Evolutionary conservation across 129 eudicot species (phyloP).

Genomic region (Gnaphalium uliginosum): DNA sequence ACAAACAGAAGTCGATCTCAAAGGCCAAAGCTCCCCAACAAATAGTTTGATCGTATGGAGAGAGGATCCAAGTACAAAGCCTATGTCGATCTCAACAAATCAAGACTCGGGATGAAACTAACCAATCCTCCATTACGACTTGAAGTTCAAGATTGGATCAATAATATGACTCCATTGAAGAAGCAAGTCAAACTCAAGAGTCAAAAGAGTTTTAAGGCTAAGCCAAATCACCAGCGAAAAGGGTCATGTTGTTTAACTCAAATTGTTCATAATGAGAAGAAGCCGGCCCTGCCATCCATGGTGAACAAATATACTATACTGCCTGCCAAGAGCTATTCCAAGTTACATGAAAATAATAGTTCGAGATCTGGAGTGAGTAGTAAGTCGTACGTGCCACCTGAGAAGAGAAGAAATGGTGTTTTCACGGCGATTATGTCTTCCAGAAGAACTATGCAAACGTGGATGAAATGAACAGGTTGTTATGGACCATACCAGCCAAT

Average conservation of each 20-base stretch:
- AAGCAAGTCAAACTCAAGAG: constrained; percentile 6
- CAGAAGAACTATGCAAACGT: constrained; percentile 29
- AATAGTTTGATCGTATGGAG: constrained; percentile 11
- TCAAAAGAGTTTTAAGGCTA: constrained; percentile 18
- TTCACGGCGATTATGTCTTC: constrained; percentile 28
- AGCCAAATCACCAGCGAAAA: background rate
- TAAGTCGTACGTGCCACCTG: constrained; percentile 8
- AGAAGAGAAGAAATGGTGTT: constrained; percentile 26
- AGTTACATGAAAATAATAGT: background rate
- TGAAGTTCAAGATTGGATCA: constrained; percentile 2
- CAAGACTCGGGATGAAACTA: constrained; percentile 27
- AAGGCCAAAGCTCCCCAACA: background rate
- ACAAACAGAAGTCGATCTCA: background rate
- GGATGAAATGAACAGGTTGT: constrained; percentile 26
- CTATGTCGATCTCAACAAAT: constrained; percentile 23
- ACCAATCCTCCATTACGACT: background rate
- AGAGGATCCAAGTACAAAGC: constrained; percentile 35
- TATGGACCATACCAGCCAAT: background rate
- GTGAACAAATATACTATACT: constrained; percentile 12
- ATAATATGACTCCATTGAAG: constrained; percentile 6
- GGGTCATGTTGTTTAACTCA: constrained; percentile 12
- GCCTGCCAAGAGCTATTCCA: constrained; percentile 3
- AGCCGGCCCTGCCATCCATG: background rate
- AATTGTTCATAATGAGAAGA: background rate
- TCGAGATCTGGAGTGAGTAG: background rate